A percentile compares a stretch with the other conserved stretches of the same genome.
phyloP scores from a whole-genome alignment of 2,329 filamentous ascomycete species.

The Blastomyces percursus region DNA sequence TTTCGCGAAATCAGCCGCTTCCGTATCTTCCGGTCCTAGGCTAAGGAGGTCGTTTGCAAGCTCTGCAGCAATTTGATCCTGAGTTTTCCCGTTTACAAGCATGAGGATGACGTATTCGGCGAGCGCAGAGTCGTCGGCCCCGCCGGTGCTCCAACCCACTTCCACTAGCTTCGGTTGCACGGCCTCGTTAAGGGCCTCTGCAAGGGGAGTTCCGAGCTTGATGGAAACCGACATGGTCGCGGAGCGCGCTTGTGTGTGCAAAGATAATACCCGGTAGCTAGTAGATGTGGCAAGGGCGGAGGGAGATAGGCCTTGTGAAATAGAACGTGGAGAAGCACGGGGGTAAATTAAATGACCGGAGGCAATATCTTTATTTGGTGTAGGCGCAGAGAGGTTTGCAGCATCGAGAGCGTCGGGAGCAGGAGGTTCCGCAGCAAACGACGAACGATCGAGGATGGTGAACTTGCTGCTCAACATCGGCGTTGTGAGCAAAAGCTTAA shows the following conservation, averaged over 20 bases:
- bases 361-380: neutral
- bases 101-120: constrained; percentile 96
- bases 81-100: constrained; percentile 89
- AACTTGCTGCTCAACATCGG: neutral
- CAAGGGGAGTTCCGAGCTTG: constrained; percentile 66
- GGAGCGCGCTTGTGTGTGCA: neutral
- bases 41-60: constrained; percentile 78
- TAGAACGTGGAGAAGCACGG: neutral
- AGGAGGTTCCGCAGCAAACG: neutral
- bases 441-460: neutral
- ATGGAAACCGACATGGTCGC: constrained; percentile 64
- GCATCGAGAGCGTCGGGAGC: neutral
- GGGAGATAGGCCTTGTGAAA: neutral
- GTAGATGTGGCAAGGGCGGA: neutral
- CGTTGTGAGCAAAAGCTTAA: neutral
- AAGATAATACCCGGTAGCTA: neutral
- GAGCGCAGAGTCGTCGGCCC: constrained; percentile 68
- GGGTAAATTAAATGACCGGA: neutral
- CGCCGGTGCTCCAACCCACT: constrained; percentile 79
- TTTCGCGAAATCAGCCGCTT: constrained; percentile 68
- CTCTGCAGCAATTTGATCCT: constrained; percentile 79
- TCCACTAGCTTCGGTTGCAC: constrained; percentile 89
- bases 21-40: constrained; percentile 70
- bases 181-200: constrained; percentile 66
- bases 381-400: neutral